Conservation (phyloP, 1,284 basidiomycete species). For the Sanghuangporus weigelae region DNA sequence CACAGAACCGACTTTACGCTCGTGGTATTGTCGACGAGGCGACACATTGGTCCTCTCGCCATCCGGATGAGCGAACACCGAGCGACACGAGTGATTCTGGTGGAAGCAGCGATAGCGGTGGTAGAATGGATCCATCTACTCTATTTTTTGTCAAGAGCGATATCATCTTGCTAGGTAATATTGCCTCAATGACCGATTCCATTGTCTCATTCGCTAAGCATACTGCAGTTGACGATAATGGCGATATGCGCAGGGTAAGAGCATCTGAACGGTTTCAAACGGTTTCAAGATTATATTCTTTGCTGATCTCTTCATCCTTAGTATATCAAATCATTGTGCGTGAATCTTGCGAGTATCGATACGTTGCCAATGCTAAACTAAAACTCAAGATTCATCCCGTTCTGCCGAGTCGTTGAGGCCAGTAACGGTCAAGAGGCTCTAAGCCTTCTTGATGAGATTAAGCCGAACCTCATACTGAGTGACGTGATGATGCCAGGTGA, state of each 20-base stretch:
- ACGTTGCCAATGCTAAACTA: not conserved
- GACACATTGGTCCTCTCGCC: slow-evolving; percentile 22
- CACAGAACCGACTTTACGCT: slow-evolving; percentile 22
- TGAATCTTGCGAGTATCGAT: not conserved
- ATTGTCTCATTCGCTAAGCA: not conserved
- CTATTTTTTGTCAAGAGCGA: slow-evolving; percentile 24
- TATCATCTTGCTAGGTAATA: slow-evolving; percentile 23
- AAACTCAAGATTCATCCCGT: slow-evolving; percentile 22
- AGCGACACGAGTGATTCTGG: slow-evolving; percentile 22
- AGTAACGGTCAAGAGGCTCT: slow-evolving; percentile 33
- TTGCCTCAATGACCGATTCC: not conserved
- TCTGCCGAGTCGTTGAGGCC: slow-evolving; percentile 34
- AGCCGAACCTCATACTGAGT: slow-evolving; percentile 29
- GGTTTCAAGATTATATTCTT: not conserved
- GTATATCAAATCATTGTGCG: slow-evolving; percentile 21
- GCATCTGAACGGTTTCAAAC: slow-evolving; percentile 1
- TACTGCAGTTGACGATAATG: slow-evolving; percentile 25
- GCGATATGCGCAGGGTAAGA: slow-evolving; percentile 23
- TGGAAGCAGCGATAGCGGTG: slow-evolving; percentile 17
- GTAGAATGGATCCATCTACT: slow-evolving; percentile 19
- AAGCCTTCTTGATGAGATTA: slow-evolving; percentile 23
- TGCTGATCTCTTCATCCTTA: not conserved
- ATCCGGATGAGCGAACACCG: slow-evolving; percentile 17
- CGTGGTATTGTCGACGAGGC: slow-evolving; percentile 27
- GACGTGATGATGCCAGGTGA: slow-evolving; percentile 36